Conservation (phyloP, 140 eudicot species). For the Anethum foeniculum region DNA sequence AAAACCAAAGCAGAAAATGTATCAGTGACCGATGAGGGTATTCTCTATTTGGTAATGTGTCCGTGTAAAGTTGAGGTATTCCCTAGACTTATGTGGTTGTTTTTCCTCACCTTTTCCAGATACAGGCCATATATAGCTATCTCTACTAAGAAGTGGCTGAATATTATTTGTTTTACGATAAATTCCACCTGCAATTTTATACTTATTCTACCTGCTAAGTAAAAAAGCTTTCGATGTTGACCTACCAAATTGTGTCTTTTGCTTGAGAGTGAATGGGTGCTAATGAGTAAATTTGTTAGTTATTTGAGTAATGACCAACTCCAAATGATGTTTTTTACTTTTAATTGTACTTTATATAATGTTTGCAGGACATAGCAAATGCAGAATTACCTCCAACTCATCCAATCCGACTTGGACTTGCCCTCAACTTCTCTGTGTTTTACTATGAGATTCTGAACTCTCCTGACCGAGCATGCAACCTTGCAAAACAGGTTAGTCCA, state of each 20-base stretch:
- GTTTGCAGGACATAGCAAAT: conserved; percentile 24
- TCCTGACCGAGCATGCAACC: conserved; percentile 24
- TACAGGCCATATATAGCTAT: background rate
- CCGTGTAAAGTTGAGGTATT: background rate
- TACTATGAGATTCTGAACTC: conserved; percentile 30
- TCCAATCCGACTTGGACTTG: conserved; percentile 24
- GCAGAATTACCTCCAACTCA: conserved; percentile 26
- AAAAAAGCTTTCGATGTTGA: background rate
- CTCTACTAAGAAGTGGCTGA: background rate
- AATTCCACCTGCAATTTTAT: background rate
- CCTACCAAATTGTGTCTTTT: background rate
- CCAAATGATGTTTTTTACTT: background rate
- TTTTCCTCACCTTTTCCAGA: background rate
- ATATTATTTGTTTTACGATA: background rate
- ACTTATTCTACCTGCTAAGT: background rate
- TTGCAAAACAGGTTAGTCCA: conserved; percentile 26
- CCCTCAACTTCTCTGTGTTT: conserved; percentile 29
- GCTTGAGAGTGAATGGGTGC: background rate
- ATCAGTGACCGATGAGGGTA: background rate
- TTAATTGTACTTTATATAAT: background rate
- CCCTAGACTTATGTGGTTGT: background rate
- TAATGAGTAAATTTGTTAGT: background rate
- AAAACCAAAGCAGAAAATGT: background rate
- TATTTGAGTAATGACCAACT: background rate
- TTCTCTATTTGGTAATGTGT: background rate